Percentiles rank a stretch among this genome's conserved stretches.
Conservation (phyloP, 176 grass and related monocot genomes). For the Carex cristatella region DNA sequence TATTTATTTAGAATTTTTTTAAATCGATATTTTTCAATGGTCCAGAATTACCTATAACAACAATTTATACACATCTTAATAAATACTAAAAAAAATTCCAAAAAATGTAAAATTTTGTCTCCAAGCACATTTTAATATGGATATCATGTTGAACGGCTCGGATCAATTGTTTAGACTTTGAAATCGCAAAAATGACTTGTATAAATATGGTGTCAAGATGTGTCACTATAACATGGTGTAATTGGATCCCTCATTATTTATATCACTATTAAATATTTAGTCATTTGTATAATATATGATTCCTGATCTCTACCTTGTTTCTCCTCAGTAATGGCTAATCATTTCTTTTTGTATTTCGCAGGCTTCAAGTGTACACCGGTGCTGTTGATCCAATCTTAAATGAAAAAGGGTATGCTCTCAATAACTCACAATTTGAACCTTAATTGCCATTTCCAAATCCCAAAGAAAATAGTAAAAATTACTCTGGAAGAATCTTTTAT, state of each 20-base stretch:
- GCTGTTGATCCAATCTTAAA: slow-evolving; percentile 62
- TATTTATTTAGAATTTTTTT: too few species aligned
- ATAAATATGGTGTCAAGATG: too few species aligned
- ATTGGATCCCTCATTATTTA: neutral
- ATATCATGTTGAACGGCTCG: too few species aligned
- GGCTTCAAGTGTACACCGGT: slow-evolving; percentile 60
- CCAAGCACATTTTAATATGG: too few species aligned
- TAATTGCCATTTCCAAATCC: neutral
- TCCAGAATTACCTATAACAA: too few species aligned
- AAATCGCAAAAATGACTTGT: too few species aligned
- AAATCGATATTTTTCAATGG: too few species aligned
- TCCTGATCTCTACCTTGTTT: slow-evolving; percentile 14
- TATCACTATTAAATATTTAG: neutral
- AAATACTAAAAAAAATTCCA: too few species aligned
- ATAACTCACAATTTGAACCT: neutral
- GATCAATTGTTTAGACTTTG: too few species aligned
- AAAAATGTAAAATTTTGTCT: too few species aligned
- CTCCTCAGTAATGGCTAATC: neutral
- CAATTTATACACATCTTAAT: too few species aligned
- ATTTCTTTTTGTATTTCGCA: slow-evolving; percentile 14
- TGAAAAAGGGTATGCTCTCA: slow-evolving; percentile 48
- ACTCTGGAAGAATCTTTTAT: neutral
- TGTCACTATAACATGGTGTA: too few species aligned
- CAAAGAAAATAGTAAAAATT: neutral
- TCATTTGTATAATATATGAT: slow-evolving; percentile 21